These are phyloP conservation scores for Penicillium subrubescens DNA, from an alignment of 495 filamentous ascomycete genomes.

Conservation along the genomic window DNA sequence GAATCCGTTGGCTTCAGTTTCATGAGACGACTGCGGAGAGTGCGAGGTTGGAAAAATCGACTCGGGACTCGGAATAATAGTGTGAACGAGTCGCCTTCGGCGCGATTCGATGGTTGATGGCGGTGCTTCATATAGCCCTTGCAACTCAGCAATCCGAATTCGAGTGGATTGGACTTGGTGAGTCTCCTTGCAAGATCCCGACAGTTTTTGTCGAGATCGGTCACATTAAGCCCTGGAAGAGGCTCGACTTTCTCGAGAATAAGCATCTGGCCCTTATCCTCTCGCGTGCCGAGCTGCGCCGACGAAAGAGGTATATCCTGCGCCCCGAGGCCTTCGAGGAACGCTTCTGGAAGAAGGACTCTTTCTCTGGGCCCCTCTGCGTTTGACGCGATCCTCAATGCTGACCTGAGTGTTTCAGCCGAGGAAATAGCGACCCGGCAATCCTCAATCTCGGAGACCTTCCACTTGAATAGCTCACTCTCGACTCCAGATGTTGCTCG, in stretches of 20 bases:
- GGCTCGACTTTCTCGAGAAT: background rate
- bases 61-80: background rate
- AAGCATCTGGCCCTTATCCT: background rate
- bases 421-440: background rate
- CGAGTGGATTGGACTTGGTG: background rate
- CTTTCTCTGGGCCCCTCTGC: background rate
- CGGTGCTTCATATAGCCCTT: background rate
- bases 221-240: background rate
- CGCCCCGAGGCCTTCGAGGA: background rate
- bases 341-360: background rate
- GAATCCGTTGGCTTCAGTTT: background rate
- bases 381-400: background rate
- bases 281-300: background rate
- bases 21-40: background rate
- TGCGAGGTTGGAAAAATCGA: background rate
- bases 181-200: background rate
- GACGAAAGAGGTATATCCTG: background rate
- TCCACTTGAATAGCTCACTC: background rate
- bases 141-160: background rate
- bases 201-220: background rate
- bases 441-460: background rate
- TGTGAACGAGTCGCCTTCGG: background rate
- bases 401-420: background rate
- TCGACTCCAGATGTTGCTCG: background rate
- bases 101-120: background rate